Base-by-base conservation (phyloP, 1,284 basidiomycete species). In the Pyrrhoderma noxium region DNA sequence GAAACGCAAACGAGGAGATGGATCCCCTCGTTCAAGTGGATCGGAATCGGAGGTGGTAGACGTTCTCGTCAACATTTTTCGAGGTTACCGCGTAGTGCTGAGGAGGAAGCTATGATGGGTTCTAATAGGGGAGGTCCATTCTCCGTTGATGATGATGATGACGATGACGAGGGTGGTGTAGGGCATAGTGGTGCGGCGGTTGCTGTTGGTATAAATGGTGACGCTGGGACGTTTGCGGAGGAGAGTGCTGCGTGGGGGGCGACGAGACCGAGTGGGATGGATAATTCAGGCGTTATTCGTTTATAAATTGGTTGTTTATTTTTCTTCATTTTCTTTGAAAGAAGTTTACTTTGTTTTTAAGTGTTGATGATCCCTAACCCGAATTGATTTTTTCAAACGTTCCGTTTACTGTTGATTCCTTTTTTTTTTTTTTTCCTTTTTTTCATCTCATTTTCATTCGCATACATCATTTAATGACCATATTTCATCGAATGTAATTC, bases 21-120 rank as follows among this genome's bases (percentile, higher is more conserved):
- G 53, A 19, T 31, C 19, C 49, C 53, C 11, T 39, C 39, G 3
- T 49, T 54, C 36, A 22, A 16, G 1, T 54, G 57, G 31, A 5
- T 31, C 27, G 14, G 38, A 22, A 11, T 37, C 16, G 35, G 35
- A 16, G 9, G 9, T 37, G 55, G 56, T 47, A 48, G 56, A 8
- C 21, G 35, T n/a, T 45, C 34, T 3, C 55, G 54, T 46, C 54
- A 55, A 38, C 62, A 60, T 11, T 67, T 67, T 52, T 53, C 57
- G 34, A 64, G 67, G 11, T 57, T 68, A 37, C 61, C 61, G 21
- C 48, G 56, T 21, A 61, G 57, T 49, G 57, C 60, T 50, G 68
- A 67, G 44, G 68, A 68, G 50, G 62, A 61, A 46, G 59, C 62
- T 22, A 60, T 60, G 19, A 64, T 68, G 63, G 64, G 19, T 64